A percentile compares a stretch with the other conserved stretches of the same genome.
phyloP scores from a whole-genome alignment of 805 yeast species.

The Kodamaea laetipori region DNA sequence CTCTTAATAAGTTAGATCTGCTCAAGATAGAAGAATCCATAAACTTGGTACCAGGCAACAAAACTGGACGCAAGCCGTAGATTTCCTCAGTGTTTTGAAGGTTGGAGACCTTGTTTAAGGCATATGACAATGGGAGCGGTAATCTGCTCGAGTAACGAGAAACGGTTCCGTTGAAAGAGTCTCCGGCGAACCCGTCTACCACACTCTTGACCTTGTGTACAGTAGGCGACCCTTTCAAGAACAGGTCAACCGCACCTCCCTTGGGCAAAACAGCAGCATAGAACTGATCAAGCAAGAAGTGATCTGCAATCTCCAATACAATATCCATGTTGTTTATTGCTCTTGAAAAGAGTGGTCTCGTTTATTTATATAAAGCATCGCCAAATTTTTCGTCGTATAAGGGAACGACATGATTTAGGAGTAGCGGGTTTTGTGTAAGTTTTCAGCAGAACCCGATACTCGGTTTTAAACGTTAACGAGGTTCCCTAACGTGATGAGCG shows the following conservation, averaged over 20 bases:
- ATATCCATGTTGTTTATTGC: constrained; percentile 68
- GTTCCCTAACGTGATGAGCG: too few relatives aligned
- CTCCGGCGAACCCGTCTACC: constrained; percentile 7
- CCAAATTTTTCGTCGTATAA: constrained; percentile 9
- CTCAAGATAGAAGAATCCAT: constrained; percentile 69
- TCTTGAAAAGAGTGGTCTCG: background rate
- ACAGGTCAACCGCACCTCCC: constrained; percentile 42
- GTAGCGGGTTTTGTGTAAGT: background rate
- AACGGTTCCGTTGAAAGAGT: constrained; percentile 15
- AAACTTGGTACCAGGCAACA: constrained; percentile 56
- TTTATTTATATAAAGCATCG: background rate
- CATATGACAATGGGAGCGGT: constrained; percentile 18
- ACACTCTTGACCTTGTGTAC: constrained; percentile 10
- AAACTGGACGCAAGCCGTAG: constrained; percentile 62
- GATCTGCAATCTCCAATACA: constrained; percentile 78
- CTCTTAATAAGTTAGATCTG: constrained; percentile 75
- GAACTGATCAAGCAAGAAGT: constrained; percentile 68
- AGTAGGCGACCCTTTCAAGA: constrained; percentile 16
- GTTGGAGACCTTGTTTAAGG: constrained; percentile 19
- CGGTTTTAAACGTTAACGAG: too few relatives aligned
- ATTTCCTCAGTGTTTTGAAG: constrained; percentile 42
- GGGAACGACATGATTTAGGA: constrained; percentile 10
- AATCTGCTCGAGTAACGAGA: constrained; percentile 12
- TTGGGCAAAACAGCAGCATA: constrained; percentile 73
- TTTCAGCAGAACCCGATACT: too few relatives aligned